These are phyloP conservation scores for Metschnikowia amazonensis DNA, from an alignment of 805 yeast genomes.

Conservation along the genomic window DNA sequence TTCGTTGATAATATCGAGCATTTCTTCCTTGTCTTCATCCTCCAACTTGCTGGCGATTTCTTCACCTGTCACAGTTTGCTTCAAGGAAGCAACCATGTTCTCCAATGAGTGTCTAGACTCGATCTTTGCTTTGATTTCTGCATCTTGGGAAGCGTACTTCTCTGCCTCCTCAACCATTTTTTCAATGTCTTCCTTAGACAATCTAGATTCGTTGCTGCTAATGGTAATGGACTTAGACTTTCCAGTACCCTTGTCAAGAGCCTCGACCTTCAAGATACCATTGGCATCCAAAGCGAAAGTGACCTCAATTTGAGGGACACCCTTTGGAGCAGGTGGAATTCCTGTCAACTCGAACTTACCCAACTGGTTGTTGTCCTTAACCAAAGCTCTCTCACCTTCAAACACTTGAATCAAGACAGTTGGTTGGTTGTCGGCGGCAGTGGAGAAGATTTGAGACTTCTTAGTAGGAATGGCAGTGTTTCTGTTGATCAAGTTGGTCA, in stretches of 20 bases:
- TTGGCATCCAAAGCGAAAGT: constrained; percentile 22
- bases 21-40: constrained; percentile 87
- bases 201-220: constrained; percentile 19
- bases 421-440: constrained; percentile 23
- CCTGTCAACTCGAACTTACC: constrained; percentile 23
- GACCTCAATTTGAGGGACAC: constrained; percentile 23
- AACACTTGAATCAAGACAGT: constrained; percentile 22
- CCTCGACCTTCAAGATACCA: constrained; percentile 22
- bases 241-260: constrained; percentile 21
- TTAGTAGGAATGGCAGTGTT: constrained; percentile 22
- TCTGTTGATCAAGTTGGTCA: constrained; percentile 22
- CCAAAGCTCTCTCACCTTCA: constrained; percentile 24
- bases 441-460: constrained; percentile 22
- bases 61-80: constrained; percentile 16
- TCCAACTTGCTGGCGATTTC: constrained; percentile 53
- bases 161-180: constrained; percentile 23
- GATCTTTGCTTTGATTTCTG: constrained; percentile 19
- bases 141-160: constrained; percentile 21
- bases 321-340: constrained; percentile 23
- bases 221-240: constrained; percentile 21
- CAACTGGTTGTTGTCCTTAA: constrained; percentile 22
- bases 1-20: constrained; percentile 84
- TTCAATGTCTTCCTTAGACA: constrained; percentile 22
- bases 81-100: constrained; percentile 17
- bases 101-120: constrained; percentile 21